phyloP scores from a whole-genome alignment of 148 eudicot species.

The Vaccinium myrtillus region DNA sequence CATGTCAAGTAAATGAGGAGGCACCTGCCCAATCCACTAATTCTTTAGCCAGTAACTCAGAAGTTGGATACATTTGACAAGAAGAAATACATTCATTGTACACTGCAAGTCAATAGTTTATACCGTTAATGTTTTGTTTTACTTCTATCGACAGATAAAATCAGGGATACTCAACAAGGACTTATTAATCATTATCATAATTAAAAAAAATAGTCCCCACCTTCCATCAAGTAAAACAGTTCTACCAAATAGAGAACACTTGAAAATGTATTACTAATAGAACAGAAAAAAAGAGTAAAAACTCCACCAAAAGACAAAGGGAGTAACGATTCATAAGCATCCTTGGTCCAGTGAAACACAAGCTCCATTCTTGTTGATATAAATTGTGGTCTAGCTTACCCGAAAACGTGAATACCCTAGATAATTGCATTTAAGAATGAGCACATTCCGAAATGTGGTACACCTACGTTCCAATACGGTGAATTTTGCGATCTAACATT shows the following conservation, averaged over 20 bases:
- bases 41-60: not conserved
- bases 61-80: not conserved
- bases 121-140: not conserved
- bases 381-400: not conserved
- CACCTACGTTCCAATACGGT: not conserved
- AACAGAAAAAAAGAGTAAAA: not conserved
- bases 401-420: not conserved
- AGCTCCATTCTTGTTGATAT: not conserved
- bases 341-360: not conserved
- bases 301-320: not conserved
- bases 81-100: slow-evolving; percentile 2
- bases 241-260: not conserved
- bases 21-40: slow-evolving; percentile 45
- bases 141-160: not conserved
- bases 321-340: not conserved
- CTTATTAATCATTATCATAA: not conserved
- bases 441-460: not conserved
- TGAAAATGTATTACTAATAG: not conserved
- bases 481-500: not conserved
- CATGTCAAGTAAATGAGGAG: slow-evolving; percentile 64
- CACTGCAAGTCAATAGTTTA: not conserved
- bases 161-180: not conserved
- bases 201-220: not conserved
- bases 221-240: not conserved
- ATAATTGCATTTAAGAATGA: not conserved